Conservation (phyloP, 1,284 basidiomycete genomes). For the Dichomitus squalens region DNA sequence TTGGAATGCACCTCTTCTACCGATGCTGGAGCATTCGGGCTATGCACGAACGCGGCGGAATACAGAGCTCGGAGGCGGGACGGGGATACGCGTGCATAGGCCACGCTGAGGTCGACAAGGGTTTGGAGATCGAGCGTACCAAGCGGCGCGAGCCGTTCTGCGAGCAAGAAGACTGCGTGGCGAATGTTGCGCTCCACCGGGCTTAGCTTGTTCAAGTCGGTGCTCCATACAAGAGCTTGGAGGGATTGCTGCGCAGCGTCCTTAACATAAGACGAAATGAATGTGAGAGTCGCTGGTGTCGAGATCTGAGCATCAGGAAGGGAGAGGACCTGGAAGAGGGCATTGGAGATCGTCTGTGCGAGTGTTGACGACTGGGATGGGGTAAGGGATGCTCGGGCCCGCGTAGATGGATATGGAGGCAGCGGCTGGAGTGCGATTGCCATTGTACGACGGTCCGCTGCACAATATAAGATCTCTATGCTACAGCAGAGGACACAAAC, state of each 20-base stretch:
- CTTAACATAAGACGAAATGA: slow-evolving; percentile 58
- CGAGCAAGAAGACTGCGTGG: slow-evolving; percentile 56
- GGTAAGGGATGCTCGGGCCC: slow-evolving; percentile 50
- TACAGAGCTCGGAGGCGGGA: slow-evolving; percentile 50
- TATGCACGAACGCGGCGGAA: slow-evolving; percentile 38
- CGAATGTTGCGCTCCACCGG: slow-evolving; percentile 48
- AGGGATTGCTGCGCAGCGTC: slow-evolving; percentile 54
- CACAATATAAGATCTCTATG: too few relatives aligned
- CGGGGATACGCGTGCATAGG: slow-evolving; percentile 49
- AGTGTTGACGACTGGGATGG: slow-evolving; percentile 55
- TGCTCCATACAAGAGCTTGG: slow-evolving; percentile 59
- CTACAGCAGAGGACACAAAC: too few relatives aligned
- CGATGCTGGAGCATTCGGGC: slow-evolving; percentile 29
- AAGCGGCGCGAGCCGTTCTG: slow-evolving; percentile 49
- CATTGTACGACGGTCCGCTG: too few relatives aligned
- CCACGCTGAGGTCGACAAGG: slow-evolving; percentile 63
- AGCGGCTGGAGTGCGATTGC: slow-evolving; percentile 29
- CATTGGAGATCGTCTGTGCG: slow-evolving; percentile 47
- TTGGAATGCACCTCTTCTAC: slow-evolving; percentile 40
- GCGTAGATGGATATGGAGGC: slow-evolving; percentile 55
- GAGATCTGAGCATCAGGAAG: slow-evolving; percentile 51
- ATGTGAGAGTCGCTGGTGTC: slow-evolving; percentile 45
- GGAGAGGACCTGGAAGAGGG: slow-evolving; percentile 47
- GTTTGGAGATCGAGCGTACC: slow-evolving; percentile 49
- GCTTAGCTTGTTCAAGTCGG: slow-evolving; percentile 26